Conservation (phyloP, 345 rosid species). For the Citrus glauca region DNA sequence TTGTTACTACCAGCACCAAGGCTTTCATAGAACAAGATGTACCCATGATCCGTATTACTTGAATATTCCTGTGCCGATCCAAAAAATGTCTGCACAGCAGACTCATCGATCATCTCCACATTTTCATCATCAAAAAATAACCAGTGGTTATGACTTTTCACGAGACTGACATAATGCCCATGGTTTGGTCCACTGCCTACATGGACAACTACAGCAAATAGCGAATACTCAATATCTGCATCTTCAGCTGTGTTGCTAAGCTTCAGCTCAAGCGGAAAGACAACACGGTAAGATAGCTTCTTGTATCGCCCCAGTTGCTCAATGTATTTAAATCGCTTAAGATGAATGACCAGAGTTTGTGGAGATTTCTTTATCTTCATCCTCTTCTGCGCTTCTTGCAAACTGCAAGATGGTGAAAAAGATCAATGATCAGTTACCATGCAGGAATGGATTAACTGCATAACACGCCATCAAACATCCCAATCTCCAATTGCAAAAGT, state of each 20-base stretch:
- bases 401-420: conserved; percentile 45
- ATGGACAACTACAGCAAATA: conserved; percentile 96
- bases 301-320: conserved; percentile 95
- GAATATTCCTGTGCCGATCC: conserved; percentile 97
- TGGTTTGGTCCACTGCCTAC: conserved; percentile 98
- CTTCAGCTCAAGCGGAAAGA: conserved; percentile 91
- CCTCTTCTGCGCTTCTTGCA: conserved; percentile 99
- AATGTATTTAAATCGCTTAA: conserved; percentile 93
- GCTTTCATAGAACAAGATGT: conserved; percentile 96
- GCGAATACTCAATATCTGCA: conserved; percentile 83
- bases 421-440: neutral
- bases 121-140: conserved; percentile 94
- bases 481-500: neutral
- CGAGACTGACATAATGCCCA: conserved; percentile 95
- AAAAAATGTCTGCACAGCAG: conserved; percentile 96
- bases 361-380: conserved; percentile 99
- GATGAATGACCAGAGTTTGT: conserved; percentile 83
- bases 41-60: conserved; percentile 95
- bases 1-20: conserved; percentile 46
- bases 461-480: neutral
- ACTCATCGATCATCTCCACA: conserved; percentile 96
- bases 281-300: conserved; percentile 92
- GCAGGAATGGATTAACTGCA: neutral
- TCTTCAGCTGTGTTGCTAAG: conserved; percentile 92
- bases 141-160: conserved; percentile 99